Base-by-base conservation (phyloP, 2,329 filamentous ascomycete genomes). In the Apiospora pterosperma region DNA sequence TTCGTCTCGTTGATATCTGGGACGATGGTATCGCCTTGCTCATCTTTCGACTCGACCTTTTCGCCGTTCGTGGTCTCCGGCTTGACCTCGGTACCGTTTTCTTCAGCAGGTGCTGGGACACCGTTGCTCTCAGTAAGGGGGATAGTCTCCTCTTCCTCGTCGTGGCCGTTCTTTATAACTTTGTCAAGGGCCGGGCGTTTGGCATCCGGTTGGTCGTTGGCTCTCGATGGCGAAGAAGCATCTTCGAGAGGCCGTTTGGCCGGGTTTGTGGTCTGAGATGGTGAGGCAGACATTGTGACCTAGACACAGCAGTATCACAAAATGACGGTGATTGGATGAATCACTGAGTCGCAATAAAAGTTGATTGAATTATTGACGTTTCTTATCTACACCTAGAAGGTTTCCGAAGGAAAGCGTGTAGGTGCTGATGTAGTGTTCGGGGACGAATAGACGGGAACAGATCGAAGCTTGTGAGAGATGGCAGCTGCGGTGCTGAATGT, bases 181-280 rank as follows among this genome's bases (percentile, higher is more conserved):
- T 98, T 99, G 81, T 98, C 95, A 68, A 99, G 88, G 42, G 96
- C 96, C 60, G 93, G 96, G 71, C 96, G 92, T 83, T 99, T 99
- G 68, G 96, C 96, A 72, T 99, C 96, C 63, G 96, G 96, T 77
- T 97, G 94, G 74, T 98, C 96, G 76, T 88, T 93, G 42, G 91
- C 90, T 68, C 92, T 92, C 36, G 93, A 97, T 39, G 96, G 96
- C 11, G 96, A 99, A 21, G 96, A 98, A 12, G 95, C 92, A 76
- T 98, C 96, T 84, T 99, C 96, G 69, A 99, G 88, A 67, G 96
- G 96, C 75, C 96, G 93, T 87, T 99, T 99, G 68, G 87, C 83
- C 72, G 88, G 90, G 75, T 92, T 88, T 65, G 89, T 90, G 61
- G 88, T 87, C 67, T 84, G 83, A 67, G 84, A 80, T 36, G 87